Percentiles rank a stretch among this genome's conserved stretches.
These are phyloP conservation scores for Cutaneotrichosporon cutaneum DNA, from an alignment of 1,284 basidiomycete genomes.

Conservation along the genomic window DNA sequence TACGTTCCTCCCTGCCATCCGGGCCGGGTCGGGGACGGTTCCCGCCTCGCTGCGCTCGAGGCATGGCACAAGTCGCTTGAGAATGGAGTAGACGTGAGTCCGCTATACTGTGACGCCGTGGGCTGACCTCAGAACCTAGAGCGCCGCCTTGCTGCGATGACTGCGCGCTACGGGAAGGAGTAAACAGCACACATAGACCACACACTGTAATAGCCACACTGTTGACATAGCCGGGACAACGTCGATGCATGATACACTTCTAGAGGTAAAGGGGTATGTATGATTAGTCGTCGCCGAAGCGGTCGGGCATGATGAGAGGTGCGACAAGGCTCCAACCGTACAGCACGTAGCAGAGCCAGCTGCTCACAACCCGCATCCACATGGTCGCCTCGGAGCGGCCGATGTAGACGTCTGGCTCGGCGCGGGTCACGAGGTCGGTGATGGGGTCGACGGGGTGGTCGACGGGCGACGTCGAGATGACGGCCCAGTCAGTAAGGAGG, in stretches of 20 bases:
- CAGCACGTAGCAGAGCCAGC: conserved; percentile 87
- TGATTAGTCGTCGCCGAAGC: conserved; percentile 49
- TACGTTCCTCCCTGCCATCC: not conserved
- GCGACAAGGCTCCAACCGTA: conserved; percentile 90
- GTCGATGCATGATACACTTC: conserved; percentile 20
- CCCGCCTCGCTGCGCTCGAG: conserved; percentile 12
- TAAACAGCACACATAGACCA: not conserved
- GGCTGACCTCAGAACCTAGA: conserved; percentile 15
- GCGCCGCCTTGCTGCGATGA: conserved; percentile 14
- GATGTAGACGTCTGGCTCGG: conserved; percentile 75
- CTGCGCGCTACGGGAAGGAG: not conserved
- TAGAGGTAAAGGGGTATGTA: not conserved
- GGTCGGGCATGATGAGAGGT: conserved; percentile 79
- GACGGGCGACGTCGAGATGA: conserved; percentile 46
- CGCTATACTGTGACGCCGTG: not conserved
- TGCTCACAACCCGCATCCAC: conserved; percentile 98
- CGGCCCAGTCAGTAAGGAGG: conserved; percentile 94
- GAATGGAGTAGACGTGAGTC: conserved; percentile 16
- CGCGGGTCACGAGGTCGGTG: conserved; percentile 15
- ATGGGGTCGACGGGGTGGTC: conserved; percentile 34
- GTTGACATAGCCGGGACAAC: not conserved
- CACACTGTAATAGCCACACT: not conserved
- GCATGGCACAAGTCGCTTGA: conserved; percentile 23
- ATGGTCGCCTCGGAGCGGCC: conserved; percentile 93
- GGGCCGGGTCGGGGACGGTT: conserved; percentile 3